Percentiles rank a stretch among this genome's conserved stretches.
phyloP scores from a whole-genome alignment of 345 rosid genomes.

The Cochlearia excelsa region DNA sequence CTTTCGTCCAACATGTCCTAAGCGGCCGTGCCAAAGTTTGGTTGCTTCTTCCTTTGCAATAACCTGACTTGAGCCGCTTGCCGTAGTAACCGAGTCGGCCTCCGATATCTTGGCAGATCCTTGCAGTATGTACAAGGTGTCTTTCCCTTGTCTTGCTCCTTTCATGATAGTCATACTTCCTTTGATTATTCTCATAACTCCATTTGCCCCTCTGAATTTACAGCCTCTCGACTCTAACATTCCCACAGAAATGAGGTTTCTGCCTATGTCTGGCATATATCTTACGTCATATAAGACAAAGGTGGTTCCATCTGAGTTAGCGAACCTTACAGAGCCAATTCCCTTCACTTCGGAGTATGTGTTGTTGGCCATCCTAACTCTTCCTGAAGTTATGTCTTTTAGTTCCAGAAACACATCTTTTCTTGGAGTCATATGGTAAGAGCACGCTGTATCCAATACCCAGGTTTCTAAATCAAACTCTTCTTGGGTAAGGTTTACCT shows the following conservation, averaged over 20 bases:
- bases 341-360: background rate
- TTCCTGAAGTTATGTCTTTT: background rate
- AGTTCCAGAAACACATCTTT: background rate
- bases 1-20: background rate
- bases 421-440: background rate
- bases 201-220: background rate
- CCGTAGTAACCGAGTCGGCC: too few relatives aligned
- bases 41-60: background rate
- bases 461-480: background rate
- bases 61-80: too few relatives aligned
- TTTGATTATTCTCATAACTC: background rate
- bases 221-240: background rate
- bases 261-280: background rate
- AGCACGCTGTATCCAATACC: background rate
- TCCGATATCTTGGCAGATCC: background rate
- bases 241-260: background rate
- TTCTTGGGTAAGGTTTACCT: background rate
- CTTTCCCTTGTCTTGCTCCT: background rate
- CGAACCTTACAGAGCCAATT: background rate
- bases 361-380: background rate
- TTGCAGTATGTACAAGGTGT: background rate
- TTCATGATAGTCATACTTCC: background rate
- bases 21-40: background rate
- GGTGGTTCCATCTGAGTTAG: background rate
- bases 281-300: background rate